Evolutionary conservation across 768 basidiomycete genomes (phyloP).

Genomic region (Xanthoconium stramineum): DNA sequence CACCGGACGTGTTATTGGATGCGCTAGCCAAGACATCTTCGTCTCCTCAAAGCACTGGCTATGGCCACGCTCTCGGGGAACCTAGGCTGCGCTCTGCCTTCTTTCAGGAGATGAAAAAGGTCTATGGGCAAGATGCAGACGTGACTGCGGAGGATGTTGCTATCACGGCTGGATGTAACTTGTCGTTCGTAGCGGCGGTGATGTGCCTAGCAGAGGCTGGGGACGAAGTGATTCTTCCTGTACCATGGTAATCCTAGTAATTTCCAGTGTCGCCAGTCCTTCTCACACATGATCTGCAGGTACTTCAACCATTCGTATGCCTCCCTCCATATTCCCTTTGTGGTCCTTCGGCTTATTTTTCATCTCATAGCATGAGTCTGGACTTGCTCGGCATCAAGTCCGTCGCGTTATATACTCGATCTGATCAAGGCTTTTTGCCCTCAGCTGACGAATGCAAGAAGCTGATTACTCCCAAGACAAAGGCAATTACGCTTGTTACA

Average conservation of each 20-base stretch:
- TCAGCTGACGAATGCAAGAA: constrained; percentile 45
- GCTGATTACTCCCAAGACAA: constrained; percentile 56
- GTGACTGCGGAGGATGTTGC: constrained; percentile 57
- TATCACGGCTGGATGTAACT: constrained; percentile 68
- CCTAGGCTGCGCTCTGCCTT: constrained; percentile 47
- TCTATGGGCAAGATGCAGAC: constrained; percentile 52
- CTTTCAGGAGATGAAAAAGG: constrained; percentile 55
- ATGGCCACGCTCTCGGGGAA: constrained; percentile 61
- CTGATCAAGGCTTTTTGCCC: constrained; percentile 58
- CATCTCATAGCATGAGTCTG: constrained; percentile 56
- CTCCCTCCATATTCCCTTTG: background rate
- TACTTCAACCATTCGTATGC: constrained; percentile 64
- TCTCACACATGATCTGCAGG: constrained; percentile 31
- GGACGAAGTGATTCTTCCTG: constrained; percentile 69
- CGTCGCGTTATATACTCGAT: constrained; percentile 50
- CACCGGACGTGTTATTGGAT: constrained; percentile 48
- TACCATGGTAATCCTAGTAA: constrained; percentile 52
- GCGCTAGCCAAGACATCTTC: constrained; percentile 45
- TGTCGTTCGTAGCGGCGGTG: constrained; percentile 61
- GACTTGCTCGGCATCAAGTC: constrained; percentile 59
- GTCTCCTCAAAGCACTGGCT: constrained; percentile 47
- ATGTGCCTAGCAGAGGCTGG: constrained; percentile 67
- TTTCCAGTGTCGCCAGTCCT: background rate
- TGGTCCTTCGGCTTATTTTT: background rate
- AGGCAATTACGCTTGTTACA: constrained; percentile 70